phyloP scores from a whole-genome alignment of 192 early-diverging fungal genomes.

The Martensiomyces pterosporus region DNA sequence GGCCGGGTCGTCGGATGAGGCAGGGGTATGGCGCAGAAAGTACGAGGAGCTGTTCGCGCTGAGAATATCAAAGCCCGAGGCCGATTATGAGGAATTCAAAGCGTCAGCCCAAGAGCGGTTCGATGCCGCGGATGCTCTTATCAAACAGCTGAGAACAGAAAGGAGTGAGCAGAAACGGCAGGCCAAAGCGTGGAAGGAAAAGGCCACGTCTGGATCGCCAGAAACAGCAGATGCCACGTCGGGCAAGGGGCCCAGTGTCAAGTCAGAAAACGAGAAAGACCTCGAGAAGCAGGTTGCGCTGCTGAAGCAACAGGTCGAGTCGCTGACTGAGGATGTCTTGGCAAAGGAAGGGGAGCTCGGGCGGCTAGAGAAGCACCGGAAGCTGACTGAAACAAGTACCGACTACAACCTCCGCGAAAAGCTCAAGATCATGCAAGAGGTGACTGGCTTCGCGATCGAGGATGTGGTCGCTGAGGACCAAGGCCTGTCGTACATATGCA shows the following conservation, averaged over 20 bases:
- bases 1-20: slow-evolving; percentile 6
- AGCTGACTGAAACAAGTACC: slow-evolving; percentile 36
- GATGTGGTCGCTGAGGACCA: slow-evolving; percentile 43
- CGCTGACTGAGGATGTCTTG: slow-evolving; percentile 37
- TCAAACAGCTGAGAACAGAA: slow-evolving; percentile 34
- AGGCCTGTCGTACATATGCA: slow-evolving; percentile 42
- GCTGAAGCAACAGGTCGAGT: slow-evolving; percentile 31
- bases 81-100: slow-evolving; percentile 29
- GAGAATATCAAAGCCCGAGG: slow-evolving; percentile 37
- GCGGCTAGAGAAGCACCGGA: slow-evolving; percentile 39
- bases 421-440: slow-evolving; percentile 33
- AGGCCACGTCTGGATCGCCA: slow-evolving; percentile 1
- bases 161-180: slow-evolving; percentile 17
- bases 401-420: slow-evolving; percentile 48
- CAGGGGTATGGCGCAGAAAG: slow-evolving; percentile 37
- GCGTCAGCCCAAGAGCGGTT: slow-evolving; percentile 31
- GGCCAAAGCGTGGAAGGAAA: slow-evolving; percentile 4
- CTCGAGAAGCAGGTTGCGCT: slow-evolving; percentile 30
- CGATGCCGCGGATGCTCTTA: slow-evolving; percentile 30
- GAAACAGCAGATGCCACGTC: neutral
- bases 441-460: slow-evolving; percentile 33
- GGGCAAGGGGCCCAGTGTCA: slow-evolving; percentile 2
- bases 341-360: slow-evolving; percentile 38
- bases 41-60: slow-evolving; percentile 38
- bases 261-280: slow-evolving; percentile 23